These are phyloP conservation scores for Pseudonitzschia multiseries DNA, from an alignment of 108 stramenopile species.

Conservation along the genomic window DNA sequence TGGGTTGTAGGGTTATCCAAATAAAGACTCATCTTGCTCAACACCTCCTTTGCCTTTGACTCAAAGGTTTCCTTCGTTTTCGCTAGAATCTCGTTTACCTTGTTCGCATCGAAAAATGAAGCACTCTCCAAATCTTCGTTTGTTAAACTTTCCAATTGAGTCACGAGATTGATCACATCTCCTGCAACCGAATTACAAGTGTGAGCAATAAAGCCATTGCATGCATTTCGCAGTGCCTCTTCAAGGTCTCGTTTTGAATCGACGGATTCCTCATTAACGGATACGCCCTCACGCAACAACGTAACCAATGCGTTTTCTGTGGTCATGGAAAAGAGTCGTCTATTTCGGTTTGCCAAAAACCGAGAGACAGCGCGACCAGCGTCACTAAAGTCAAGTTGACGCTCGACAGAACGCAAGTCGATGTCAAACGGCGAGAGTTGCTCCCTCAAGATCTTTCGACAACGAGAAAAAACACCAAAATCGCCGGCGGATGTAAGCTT, in stretches of 20 bases:
- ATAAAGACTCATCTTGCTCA: constrained; percentile 75
- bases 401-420: constrained; percentile 82
- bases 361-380: constrained; percentile 84
- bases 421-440: constrained; percentile 94
- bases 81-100: constrained; percentile 49
- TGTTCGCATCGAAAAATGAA: constrained; percentile 19
- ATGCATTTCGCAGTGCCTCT: constrained; percentile 81
- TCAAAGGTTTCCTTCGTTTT: constrained; percentile 51
- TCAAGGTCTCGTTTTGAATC: constrained; percentile 91
- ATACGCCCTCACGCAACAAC: constrained; percentile 83
- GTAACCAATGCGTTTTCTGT: constrained; percentile 87
- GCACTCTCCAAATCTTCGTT: constrained; percentile 31
- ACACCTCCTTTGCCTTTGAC: constrained; percentile 44
- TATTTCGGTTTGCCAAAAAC: constrained; percentile 86
- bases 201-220: constrained; percentile 89
- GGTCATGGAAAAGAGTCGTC: constrained; percentile 86
- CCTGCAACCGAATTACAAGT: constrained; percentile 58
- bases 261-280: constrained; percentile 80
- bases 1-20: constrained; percentile 81
- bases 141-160: constrained; percentile 14
- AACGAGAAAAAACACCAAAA: not conserved
- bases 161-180: constrained; percentile 58
- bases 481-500: not conserved
- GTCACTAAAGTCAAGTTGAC: constrained; percentile 88
- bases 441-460: constrained; percentile 78